These are phyloP conservation scores for Chrysophaeum taylorii DNA, from an alignment of 352 stramenopile genomes.

Conservation along the genomic window DNA sequence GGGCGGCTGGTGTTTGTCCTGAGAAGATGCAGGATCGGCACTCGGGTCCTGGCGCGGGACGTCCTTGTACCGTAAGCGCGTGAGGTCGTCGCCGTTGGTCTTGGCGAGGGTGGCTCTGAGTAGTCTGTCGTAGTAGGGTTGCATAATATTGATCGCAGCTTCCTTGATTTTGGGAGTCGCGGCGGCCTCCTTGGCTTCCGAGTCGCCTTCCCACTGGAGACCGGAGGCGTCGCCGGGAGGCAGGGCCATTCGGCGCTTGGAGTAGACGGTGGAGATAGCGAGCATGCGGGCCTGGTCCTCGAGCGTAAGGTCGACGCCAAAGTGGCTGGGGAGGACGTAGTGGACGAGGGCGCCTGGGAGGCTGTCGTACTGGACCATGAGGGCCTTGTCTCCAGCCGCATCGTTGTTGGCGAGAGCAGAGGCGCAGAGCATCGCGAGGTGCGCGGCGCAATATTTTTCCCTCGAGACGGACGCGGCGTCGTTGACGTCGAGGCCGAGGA, in stretches of 20 bases:
- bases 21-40: too few species aligned
- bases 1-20: too few species aligned
- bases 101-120: not conserved
- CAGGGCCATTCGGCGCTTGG: not conserved
- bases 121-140: constrained; percentile 12
- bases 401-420: constrained; percentile 29
- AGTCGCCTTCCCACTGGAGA: constrained; percentile 45
- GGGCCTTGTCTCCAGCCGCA: not conserved
- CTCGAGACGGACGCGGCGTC: constrained; percentile 18
- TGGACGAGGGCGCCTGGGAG: constrained; percentile 18
- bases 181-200: constrained; percentile 35
- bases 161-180: constrained; percentile 32
- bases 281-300: not conserved
- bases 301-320: not conserved
- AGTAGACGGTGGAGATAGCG: not conserved
- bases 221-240: not conserved
- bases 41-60: too few species aligned
- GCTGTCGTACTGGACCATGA: constrained; percentile 22
- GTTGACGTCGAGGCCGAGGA: constrained; percentile 17
- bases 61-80: not conserved
- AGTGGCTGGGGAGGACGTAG: constrained; percentile 12
- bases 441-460: constrained; percentile 53
- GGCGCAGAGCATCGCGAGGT: constrained; percentile 51
- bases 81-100: constrained; percentile 12
- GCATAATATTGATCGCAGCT: constrained; percentile 38